Evolutionary conservation across 306 rosid genomes (phyloP).

Genomic region (Glycyrrhiza uralensis): DNA sequence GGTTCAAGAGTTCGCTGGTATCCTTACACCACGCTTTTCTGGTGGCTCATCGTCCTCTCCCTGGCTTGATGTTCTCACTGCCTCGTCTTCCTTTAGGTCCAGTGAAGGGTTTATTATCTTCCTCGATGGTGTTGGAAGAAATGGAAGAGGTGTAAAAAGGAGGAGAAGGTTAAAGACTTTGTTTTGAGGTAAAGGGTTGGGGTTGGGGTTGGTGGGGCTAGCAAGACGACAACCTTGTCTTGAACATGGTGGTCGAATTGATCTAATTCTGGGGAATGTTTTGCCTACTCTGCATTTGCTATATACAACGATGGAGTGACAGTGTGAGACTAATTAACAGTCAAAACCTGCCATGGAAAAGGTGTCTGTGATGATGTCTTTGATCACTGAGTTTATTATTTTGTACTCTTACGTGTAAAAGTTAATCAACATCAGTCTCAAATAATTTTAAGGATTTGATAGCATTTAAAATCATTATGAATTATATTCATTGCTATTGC

Average conservation of each 20-base stretch:
- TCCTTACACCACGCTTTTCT: slow-evolving; percentile 78
- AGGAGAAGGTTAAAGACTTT: too few species aligned
- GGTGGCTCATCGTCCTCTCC: slow-evolving; percentile 46
- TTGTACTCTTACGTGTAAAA: not conserved
- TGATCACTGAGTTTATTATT: not conserved
- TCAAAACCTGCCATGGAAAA: not conserved
- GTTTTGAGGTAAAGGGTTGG: too few species aligned
- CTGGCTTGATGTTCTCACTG: slow-evolving; percentile 57
- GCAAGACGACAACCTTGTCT: too few species aligned
- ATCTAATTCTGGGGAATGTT: too few species aligned
- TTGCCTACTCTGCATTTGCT: not conserved
- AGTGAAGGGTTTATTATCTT: too few species aligned
- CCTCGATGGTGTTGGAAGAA: too few species aligned
- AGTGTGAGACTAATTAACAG: not conserved
- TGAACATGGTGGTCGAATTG: too few species aligned
- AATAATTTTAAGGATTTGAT: not conserved
- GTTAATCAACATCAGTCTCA: not conserved
- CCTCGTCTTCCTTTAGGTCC: slow-evolving; percentile 29
- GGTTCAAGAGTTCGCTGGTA: slow-evolving; percentile 93
- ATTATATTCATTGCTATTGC: not conserved
- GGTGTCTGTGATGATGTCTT: not conserved
- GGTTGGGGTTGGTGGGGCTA: too few species aligned
- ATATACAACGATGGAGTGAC: not conserved
- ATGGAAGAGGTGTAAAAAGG: too few species aligned
- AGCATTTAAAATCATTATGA: not conserved